Base-by-base conservation (phyloP, 495 filamentous ascomycete genomes). In the Sphaerosporella brunnea region DNA sequence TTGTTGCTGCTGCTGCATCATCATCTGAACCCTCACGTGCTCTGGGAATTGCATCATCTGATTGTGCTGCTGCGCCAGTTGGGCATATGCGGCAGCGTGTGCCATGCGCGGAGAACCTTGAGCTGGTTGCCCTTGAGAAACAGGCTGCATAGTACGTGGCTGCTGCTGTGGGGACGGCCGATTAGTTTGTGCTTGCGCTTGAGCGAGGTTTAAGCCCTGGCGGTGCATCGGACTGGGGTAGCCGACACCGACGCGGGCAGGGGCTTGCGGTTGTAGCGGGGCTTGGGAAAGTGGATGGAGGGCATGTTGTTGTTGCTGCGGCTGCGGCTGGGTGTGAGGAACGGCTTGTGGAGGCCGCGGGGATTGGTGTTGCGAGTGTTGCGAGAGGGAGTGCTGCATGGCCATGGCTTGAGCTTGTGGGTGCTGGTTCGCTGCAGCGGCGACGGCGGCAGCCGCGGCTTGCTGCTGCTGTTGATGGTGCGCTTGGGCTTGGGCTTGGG, bases 401-500 rank as follows among this genome's bases (percentile, higher is more conserved):
- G 21, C 42, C 15, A 23, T 44, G 25, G 40, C 19, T 16, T 55
- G 53, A 10, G 47, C 35, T 25, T 49, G 26, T 11, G 21, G 36
- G 11, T 49, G 34, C 18, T 35, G 42, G 11, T 47, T 21, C 25
- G 63, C 3, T 53, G 57, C 40, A 68, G 65, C 3, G 57, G 56
- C 28, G 68, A 62, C 13, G 59, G 59, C 25, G 63, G 61, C 38
- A 57, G 63, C 37, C 56, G 60, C 7, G 49, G 62, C 15, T 26
- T 47, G 59, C 49, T 54, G 53, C 10, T 56, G 54, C 21, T 62
- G 55, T 4, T 56, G 51, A 16, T 58, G 58, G 16, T 53, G 65
- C 2, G 57, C 54, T 35, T 68, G 62, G 7, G 58, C 58, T 23
- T 63, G 51, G 4, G 24, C 19, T 21, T 59, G 56, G 1, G 48